A percentile compares a stretch with the other conserved stretches of the same genome.
phyloP scores from a whole-genome alignment of 352 stramenopile species.

The Pythium myriotylum region DNA sequence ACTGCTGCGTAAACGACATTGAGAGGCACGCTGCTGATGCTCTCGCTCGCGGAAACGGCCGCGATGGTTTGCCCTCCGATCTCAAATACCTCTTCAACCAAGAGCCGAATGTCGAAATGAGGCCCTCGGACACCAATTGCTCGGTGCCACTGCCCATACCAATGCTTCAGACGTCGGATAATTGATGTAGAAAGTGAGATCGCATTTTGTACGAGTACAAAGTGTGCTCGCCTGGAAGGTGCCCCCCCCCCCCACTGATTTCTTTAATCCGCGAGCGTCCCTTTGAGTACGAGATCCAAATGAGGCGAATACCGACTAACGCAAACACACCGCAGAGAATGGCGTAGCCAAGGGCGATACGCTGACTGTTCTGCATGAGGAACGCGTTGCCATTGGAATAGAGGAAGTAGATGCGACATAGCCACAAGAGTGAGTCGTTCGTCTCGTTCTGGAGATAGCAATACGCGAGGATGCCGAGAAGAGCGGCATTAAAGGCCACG shows the following conservation, averaged over 20 bases:
- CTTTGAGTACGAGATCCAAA: not conserved
- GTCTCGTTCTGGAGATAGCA: conserved; percentile 7
- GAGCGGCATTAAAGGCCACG: not conserved
- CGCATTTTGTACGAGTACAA: not conserved
- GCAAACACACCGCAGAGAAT: conserved; percentile 2
- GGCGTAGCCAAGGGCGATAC: not conserved
- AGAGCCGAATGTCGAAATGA: conserved; percentile 18
- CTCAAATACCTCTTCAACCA: conserved; percentile 12
- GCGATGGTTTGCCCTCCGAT: conserved; percentile 4
- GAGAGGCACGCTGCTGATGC: conserved; percentile 15
- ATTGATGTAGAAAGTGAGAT: not conserved
- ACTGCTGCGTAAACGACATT: conserved; percentile 17
- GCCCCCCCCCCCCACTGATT: not conserved
- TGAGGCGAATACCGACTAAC: not conserved
- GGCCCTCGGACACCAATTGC: conserved; percentile 10
- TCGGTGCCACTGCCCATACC: not conserved
- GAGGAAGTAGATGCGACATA: conserved; percentile 9
- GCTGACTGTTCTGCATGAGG: not conserved
- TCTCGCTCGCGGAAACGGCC: conserved; percentile 6
- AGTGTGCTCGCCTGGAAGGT: not conserved
- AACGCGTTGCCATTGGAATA: conserved; percentile 10
- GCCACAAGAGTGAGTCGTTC: conserved; percentile 11
- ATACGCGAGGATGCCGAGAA: conserved; percentile 2
- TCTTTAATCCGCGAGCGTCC: not conserved
- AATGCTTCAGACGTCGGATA: not conserved